Percentiles rank a stretch among this genome's conserved stretches.
These are phyloP conservation scores for Saururus chinensis DNA, from an alignment of 164 flowering plant species.

Conservation along the genomic window DNA sequence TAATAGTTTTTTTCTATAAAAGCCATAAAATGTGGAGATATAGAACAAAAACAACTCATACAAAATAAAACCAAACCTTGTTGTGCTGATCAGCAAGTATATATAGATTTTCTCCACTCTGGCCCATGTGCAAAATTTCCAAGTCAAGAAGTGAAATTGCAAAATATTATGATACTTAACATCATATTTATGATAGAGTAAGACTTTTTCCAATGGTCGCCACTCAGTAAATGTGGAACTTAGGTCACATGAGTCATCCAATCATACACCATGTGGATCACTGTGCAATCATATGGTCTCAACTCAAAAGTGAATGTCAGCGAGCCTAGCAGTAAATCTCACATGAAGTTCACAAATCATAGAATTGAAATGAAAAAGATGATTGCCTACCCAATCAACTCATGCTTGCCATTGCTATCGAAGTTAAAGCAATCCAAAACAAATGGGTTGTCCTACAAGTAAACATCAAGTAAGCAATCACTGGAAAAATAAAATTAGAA, in stretches of 20 bases:
- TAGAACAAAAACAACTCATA: background rate
- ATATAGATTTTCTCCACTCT: slow-evolving; percentile 44
- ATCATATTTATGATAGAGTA: too few relatives aligned
- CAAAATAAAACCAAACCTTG: slow-evolving; percentile 40
- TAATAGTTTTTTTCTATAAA: background rate
- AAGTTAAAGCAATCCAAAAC: slow-evolving; percentile 78
- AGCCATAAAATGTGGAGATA: background rate
- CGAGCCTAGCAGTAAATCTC: background rate
- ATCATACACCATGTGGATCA: too few relatives aligned
- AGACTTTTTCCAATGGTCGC: background rate
- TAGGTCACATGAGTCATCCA: background rate
- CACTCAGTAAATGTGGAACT: too few relatives aligned
- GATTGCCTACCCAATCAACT: slow-evolving; percentile 3
- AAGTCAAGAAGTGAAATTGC: slow-evolving; percentile 36
- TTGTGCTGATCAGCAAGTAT: slow-evolving; percentile 34
- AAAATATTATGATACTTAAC: too few relatives aligned
- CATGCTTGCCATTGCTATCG: too few relatives aligned
- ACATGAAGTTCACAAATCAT: background rate
- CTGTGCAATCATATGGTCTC: background rate
- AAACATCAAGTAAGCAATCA: background rate
- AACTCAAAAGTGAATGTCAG: background rate
- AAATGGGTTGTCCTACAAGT: slow-evolving; percentile 70
- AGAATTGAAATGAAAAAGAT: slow-evolving; percentile 1
- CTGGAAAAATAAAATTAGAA: background rate
- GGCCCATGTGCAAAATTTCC: slow-evolving; percentile 48